Conservation (phyloP, 495 filamentous ascomycete genomes). For the Xeromyces bisporus region DNA sequence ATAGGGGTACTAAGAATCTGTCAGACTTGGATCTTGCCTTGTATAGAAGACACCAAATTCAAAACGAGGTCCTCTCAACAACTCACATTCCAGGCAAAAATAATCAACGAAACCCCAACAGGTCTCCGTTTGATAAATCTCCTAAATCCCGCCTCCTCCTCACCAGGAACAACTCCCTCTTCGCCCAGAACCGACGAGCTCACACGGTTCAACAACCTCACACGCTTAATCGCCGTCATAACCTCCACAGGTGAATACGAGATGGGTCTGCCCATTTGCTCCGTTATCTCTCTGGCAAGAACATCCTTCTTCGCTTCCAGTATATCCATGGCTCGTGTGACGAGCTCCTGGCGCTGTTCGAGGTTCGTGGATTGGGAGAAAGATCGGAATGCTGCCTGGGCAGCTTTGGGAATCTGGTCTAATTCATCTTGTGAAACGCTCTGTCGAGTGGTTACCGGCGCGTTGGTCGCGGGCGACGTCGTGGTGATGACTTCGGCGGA, state of each 20-base stretch:
- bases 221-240: conserved; percentile 61
- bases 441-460: conserved; percentile 56
- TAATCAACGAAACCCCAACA: conserved; percentile 64
- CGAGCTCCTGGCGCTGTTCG: conserved; percentile 52
- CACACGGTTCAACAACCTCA: conserved; percentile 65
- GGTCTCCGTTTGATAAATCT: conserved; percentile 75
- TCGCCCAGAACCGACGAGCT: conserved; percentile 45
- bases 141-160: conserved; percentile 71
- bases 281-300: conserved; percentile 66
- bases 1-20: conserved; percentile 82
- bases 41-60: too few species aligned
- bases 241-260: conserved; percentile 70
- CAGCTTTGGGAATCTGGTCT: conserved; percentile 41
- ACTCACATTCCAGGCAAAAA: conserved; percentile 92
- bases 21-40: too few species aligned
- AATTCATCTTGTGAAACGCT: conserved; percentile 52
- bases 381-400: conserved; percentile 52
- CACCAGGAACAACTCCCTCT: conserved; percentile 43
- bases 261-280: conserved; percentile 90
- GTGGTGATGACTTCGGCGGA: conserved; percentile 68
- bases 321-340: conserved; percentile 54
- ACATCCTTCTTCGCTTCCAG: conserved; percentile 56
- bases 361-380: conserved; percentile 50
- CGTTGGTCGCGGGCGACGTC: conserved; percentile 74
- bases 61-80: too few species aligned